Conservation (phyloP, 129 eudicot genomes). For the Scalesia atractyloides region DNA sequence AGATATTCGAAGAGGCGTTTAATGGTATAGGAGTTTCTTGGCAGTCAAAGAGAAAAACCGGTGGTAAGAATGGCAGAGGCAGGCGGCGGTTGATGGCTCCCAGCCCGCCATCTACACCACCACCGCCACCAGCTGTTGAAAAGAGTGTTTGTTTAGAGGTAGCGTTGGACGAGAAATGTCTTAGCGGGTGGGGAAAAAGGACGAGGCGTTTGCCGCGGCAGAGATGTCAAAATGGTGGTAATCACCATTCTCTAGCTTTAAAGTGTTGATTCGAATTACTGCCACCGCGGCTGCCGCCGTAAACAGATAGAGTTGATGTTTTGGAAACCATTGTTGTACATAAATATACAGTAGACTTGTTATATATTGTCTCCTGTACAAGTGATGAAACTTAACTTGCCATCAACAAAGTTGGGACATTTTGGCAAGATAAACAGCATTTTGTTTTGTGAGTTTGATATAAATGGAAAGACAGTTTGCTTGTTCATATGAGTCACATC, state of each 20-base stretch:
- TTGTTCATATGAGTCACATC: not conserved
- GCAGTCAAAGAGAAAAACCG: slow-evolving; percentile 48
- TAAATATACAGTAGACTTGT: slow-evolving; percentile 25
- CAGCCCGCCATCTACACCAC: slow-evolving; percentile 17
- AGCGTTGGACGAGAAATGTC: slow-evolving; percentile 41
- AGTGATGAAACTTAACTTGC: slow-evolving; percentile 17
- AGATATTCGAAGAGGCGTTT: slow-evolving; percentile 62
- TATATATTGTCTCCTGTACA: slow-evolving; percentile 10
- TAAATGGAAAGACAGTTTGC: slow-evolving; percentile 21
- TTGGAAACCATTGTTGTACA: slow-evolving; percentile 32
- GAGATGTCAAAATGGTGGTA: slow-evolving; percentile 41
- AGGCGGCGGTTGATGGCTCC: slow-evolving; percentile 41
- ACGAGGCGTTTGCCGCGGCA: slow-evolving; percentile 78
- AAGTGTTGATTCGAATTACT: slow-evolving; percentile 40
- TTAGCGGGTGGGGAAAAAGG: slow-evolving; percentile 82
- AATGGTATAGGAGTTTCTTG: slow-evolving; percentile 46
- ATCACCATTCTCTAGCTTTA: slow-evolving; percentile 39
- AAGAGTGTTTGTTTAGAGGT: slow-evolving; percentile 39
- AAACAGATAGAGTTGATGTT: not conserved
- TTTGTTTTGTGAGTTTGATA: slow-evolving; percentile 22
- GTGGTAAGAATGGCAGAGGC: slow-evolving; percentile 51
- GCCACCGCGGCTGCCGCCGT: not conserved
- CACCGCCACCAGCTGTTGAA: slow-evolving; percentile 24
- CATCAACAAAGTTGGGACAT: slow-evolving; percentile 20
- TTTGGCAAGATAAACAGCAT: slow-evolving; percentile 14